Percentiles rank a stretch among this genome's conserved stretches.
Conservation (phyloP, 2,329 filamentous ascomycete genomes). For the Aspergillus brasiliensis region DNA sequence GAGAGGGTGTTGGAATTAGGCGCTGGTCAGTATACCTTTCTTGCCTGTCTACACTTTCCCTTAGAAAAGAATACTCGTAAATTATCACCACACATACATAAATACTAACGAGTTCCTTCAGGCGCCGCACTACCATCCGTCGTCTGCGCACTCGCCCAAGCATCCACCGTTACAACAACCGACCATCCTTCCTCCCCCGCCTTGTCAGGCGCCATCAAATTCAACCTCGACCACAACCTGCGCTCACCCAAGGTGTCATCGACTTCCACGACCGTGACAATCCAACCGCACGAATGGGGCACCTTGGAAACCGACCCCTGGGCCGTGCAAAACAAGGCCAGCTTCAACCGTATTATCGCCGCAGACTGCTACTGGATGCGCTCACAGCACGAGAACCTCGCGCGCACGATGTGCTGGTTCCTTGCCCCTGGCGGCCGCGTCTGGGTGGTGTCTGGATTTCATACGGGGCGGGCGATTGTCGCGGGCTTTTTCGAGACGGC, state of each 20-base stretch:
- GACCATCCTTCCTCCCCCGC: constrained; percentile 52
- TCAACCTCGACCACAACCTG: constrained; percentile 51
- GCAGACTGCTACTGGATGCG: constrained; percentile 66
- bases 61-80: neutral
- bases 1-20: constrained; percentile 61
- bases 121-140: constrained; percentile 47
- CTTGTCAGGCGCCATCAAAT: constrained; percentile 44
- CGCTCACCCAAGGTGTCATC: neutral
- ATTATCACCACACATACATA: neutral
- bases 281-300: constrained; percentile 61
- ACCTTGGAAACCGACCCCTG: constrained; percentile 46
- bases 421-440: constrained; percentile 45
- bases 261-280: constrained; percentile 24
- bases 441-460: constrained; percentile 61
- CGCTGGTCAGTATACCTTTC: constrained; percentile 50
- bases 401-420: constrained; percentile 58
- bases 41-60: neutral
- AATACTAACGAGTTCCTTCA: constrained; percentile 14
- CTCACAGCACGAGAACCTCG: constrained; percentile 58
- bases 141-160: constrained; percentile 39
- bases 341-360: constrained; percentile 58
- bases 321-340: constrained; percentile 34
- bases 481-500: constrained; percentile 57
- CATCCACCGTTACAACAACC: constrained; percentile 49
- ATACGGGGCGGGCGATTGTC: constrained; percentile 60